These are phyloP conservation scores for Benincasa hispida DNA, from an alignment of 306 rosid genomes.

Conservation along the genomic window DNA sequence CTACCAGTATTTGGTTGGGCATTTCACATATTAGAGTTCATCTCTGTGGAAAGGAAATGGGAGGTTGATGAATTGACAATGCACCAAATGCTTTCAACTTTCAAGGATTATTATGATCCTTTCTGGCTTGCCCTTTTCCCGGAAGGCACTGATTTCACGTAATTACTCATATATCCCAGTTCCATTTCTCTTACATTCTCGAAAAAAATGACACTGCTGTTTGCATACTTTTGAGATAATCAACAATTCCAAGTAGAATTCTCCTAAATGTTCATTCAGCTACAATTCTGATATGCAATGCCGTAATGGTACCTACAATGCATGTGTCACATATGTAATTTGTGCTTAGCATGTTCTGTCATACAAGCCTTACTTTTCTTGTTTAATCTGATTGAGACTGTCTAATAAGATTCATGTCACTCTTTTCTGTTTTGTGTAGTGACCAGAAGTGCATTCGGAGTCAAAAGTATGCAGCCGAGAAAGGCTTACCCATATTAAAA, in stretches of 20 bases:
- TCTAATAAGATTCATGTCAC: not conserved
- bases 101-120: slow-evolving; percentile 52
- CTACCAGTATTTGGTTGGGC: slow-evolving; percentile 92
- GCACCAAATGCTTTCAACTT: slow-evolving; percentile 43
- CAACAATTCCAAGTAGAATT: not conserved
- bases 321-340: not conserved
- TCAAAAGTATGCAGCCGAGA: slow-evolving; percentile 55
- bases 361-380: not conserved
- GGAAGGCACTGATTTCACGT: slow-evolving; percentile 94
- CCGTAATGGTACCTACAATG: not conserved
- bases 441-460: slow-evolving; percentile 60
- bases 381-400: not conserved
- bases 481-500: slow-evolving; percentile 54
- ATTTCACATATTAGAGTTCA: slow-evolving; percentile 82
- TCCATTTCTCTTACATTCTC: not conserved
- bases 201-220: not conserved
- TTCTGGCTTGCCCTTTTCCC: slow-evolving; percentile 88
- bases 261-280: not conserved
- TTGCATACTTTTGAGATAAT: not conserved
- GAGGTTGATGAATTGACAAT: slow-evolving; percentile 58
- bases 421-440: slow-evolving; percentile 22
- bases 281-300: not conserved
- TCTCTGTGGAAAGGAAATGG: slow-evolving; percentile 90
- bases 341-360: not conserved
- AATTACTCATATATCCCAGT: slow-evolving; percentile 10